Base-by-base conservation (phyloP, 805 yeast genomes). In the Candida boidinii region DNA sequence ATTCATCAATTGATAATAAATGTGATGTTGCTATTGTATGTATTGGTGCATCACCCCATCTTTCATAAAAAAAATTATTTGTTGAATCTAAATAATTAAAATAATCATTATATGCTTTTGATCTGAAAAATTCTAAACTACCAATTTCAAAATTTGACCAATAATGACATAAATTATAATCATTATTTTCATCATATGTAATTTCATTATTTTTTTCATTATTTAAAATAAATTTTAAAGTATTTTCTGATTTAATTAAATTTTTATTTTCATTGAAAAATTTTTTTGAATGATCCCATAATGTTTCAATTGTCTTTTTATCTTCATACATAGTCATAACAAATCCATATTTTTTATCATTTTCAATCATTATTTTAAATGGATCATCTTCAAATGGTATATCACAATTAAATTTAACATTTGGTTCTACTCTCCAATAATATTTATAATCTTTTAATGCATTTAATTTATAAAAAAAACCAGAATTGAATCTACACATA, bases 41-140 rank as follows among this genome's bases (percentile, higher is more conserved):
- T 28, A 79, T 68, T 3, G 85, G 85, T 1, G 86, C 86, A 54
- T 79, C 86, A 17, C 86, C 86, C 86, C 86, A 79, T 53, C 86
- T 63, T 53, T 79, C 84, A 54, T 79, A 79, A 55, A 76, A 79
- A 55, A 79, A 78, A 28, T 81, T 80, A 17, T 83, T 83, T 2
- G 73, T 64, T 32, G 60, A 45, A 53, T 79, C 86, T 38, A 79
- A 60, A 38, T 58, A 47, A 23, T 75, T 65, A 46, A 79, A 79
- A 53, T 66, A 79, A 37, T 59, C 57, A 19, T 49, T 44, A 53
- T 79, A 79, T 14, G 69, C 71, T 30, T 68, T 63, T n/a, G 64
- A 43, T 43, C 81, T 53, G 70, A 73, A 78, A 45, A 79, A 69
- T 32, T 68, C 66, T 45, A 79, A 56, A 39, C 64, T 60, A 16